Conservation (phyloP, 768 basidiomycete genomes). For the Nevesoporus exiguus region DNA sequence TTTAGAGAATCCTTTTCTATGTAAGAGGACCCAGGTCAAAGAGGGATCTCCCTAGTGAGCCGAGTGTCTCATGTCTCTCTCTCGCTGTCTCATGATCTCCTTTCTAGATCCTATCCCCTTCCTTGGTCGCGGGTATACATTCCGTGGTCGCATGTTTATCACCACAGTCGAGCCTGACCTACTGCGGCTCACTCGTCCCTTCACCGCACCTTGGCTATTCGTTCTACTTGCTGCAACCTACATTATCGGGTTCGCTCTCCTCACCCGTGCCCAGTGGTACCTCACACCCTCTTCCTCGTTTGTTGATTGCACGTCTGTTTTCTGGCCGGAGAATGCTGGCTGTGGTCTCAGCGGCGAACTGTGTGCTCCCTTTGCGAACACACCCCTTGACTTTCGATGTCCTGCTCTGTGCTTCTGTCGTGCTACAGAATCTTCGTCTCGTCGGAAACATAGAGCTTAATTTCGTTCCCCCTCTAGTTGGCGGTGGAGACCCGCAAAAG, state of each 20-base stretch:
- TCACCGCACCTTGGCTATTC: conserved; percentile 55
- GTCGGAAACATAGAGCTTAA: conserved; percentile 64
- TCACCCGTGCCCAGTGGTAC: conserved; percentile 70
- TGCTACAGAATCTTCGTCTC: conserved; percentile 69
- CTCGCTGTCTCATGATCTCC: not conserved
- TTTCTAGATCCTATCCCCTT: conserved; percentile 50
- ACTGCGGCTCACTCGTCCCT: conserved; percentile 46
- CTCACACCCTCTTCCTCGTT: conserved; percentile 61
- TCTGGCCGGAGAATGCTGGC: conserved; percentile 64
- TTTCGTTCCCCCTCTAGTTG: conserved; percentile 74
- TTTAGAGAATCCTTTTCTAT: conserved; percentile 31
- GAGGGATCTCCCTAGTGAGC: conserved; percentile 45
- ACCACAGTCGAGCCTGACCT: conserved; percentile 55
- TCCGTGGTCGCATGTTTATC: conserved; percentile 35
- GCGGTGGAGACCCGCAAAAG: conserved; percentile 68
- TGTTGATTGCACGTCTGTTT: conserved; percentile 65
- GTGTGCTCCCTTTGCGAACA: conserved; percentile 63
- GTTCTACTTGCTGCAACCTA: conserved; percentile 54
- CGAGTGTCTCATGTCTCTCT: not conserved
- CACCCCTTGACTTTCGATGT: conserved; percentile 73
- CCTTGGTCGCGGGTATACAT: conserved; percentile 46
- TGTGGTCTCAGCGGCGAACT: conserved; percentile 69
- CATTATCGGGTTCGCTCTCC: conserved; percentile 70
- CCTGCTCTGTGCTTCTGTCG: conserved; percentile 66
- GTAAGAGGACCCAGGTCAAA: conserved; percentile 60